Evolutionary conservation across 1,139 yeast species (phyloP), one percentile per base, ranked within the genome.

Genomic region (Kurtzmaniella natalensis): DNA sequence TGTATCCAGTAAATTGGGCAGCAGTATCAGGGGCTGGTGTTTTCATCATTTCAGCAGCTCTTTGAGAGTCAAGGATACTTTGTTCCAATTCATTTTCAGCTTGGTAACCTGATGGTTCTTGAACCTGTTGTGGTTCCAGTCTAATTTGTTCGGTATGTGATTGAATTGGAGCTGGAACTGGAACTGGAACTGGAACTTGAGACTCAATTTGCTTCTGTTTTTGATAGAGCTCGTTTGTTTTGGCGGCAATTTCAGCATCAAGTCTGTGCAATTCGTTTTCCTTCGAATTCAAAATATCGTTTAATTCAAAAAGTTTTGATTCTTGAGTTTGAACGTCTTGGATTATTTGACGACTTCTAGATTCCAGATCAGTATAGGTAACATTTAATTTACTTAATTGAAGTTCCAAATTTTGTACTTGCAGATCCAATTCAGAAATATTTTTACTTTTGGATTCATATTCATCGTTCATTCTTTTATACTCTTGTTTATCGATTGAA

Each of bases 341-440:
- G 20, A 10, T 34, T 11, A 26, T 28, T 18, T 39, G 38, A 28
- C 37, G 35, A 23, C 29, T 18, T 24, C 28, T 29, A n/a, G 29
- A 18, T 23, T 32, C 33, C 28, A 36, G 35, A 20, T 33, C 30
- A 16, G 19, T 33, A 10, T 31, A 33, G 22, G 30, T 28, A 3
- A 16, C 30, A 16, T 31, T 19, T 9, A 35, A 21, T 5, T 32
- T 21, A 23, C 16, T 29, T 17, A 35, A 17, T n/a, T 18, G 30
- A 13, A 28, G 25, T n/a, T 41, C 34, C 18, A 42, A 24, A 19
- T 32, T 28, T 14, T 36, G 19, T n/a, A 35, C 11, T 13, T 30
- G 25, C 18, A 28, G 21, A 10, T 23, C 19, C 13, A 35, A 22
- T 3, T 22, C 9, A 13, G 20, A 9, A 11, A 35, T 21, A n/a